Base-by-base conservation (phyloP, 768 basidiomycete species). In the Lentinula guzmanii region DNA sequence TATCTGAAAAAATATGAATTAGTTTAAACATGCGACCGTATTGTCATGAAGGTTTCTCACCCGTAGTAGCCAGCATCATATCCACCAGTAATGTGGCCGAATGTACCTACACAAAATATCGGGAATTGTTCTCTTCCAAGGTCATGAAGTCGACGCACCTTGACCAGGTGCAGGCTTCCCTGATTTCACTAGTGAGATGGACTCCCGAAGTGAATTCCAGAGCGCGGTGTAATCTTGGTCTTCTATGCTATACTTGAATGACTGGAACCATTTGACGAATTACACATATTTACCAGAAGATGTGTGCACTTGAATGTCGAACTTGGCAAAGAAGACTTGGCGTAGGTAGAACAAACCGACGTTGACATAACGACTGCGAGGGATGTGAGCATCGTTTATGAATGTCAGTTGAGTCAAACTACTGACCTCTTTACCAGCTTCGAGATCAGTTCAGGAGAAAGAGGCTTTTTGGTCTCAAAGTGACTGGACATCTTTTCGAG, bases 291-390 rank as follows among this genome's bases (percentile, higher is more conserved):
- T 43, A 85, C 89, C 81, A 76, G 86, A 79, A 65, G 85, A 83
- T 1, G 84, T 87, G 72, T 90, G 90, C 7, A 91, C 84, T 68
- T 86, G 83, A 67, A 90, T 79, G 70, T 92, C 90, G 65, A 85
- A 91, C 66, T 84, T 85, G 63, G 86, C 91, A 67, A 91, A 92
- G 81, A 93, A 94, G 5, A 94, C 75, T 69, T 95, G 93, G 31
- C 90, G 85, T 10, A 92, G 80, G 72, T 89, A 90, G 72, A 86
- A 90, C 35, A 95, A 73, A 8, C 93, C 93, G 43, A 90, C 82
- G 61, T 93, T 92, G 63, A 90, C 87, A 63, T 92, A 91, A 64
- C 86, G 86, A 64, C 85, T 86, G 60, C 28, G 33, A 58, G 13
- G 21, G 60, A 57, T 15, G 24, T 33, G 31, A 33, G 35, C 10